phyloP scores from a whole-genome alignment of 495 filamentous ascomycete species.

The Penicillium diatomitis region DNA sequence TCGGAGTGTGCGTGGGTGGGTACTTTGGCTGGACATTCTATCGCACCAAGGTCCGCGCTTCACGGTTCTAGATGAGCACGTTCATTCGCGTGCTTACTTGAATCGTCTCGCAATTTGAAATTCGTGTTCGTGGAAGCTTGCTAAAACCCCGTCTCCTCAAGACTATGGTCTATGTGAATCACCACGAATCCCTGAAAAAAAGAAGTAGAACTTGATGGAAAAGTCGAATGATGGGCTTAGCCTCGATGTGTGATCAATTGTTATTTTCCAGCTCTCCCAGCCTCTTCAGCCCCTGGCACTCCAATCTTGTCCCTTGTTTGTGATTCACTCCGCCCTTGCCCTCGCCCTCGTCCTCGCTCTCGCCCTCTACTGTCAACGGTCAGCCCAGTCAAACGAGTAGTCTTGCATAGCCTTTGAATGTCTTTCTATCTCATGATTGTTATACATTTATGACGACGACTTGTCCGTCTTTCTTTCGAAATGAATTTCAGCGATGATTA shows the following conservation, averaged over 20 bases:
- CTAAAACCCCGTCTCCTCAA: no score
- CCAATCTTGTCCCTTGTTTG: background rate
- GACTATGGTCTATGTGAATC: no score
- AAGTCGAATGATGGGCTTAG: no score
- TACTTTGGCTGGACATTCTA: conserved; percentile 85
- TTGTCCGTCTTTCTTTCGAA: conserved; percentile 13
- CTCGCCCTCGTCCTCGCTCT: no score
- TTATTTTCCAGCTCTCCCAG: background rate
- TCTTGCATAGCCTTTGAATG: conserved; percentile 22
- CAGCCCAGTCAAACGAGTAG: conserved; percentile 10
- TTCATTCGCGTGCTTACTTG: no score
- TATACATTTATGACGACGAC: conserved; percentile 4
- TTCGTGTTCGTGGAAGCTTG: no score
- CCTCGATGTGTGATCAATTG: background rate
- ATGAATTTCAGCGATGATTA: conserved; percentile 21
- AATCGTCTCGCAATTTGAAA: no score
- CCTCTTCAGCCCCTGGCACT: no score
- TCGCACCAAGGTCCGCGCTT: conserved; percentile 59
- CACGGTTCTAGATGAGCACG: conserved; percentile 55
- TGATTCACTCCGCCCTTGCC: no score
- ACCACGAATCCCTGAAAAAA: background rate
- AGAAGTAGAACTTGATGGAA: background rate
- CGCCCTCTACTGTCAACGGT: no score
- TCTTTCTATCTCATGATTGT: conserved; percentile 5
- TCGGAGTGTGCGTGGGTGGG: conserved; percentile 54